Evolutionary conservation across 176 grass and related monocot species (phyloP).

Genomic region (Bothriochloa decipiens): DNA sequence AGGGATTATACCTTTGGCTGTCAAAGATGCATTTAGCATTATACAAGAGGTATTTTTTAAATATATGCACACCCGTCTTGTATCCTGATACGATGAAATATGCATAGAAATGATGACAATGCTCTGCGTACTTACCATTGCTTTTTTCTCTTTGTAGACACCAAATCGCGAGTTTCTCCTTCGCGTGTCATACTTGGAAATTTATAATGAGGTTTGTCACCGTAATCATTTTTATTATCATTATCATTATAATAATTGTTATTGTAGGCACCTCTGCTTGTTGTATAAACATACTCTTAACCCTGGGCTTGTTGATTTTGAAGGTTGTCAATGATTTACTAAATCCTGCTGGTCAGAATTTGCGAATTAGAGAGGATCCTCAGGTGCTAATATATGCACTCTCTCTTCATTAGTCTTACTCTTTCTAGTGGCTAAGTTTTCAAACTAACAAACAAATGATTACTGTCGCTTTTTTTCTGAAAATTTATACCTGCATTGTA

Average conservation of each 20-base stretch:
- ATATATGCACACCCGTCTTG: slow-evolving; percentile 2
- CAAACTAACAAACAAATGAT: slow-evolving; percentile 32
- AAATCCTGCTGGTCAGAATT: slow-evolving; percentile 95
- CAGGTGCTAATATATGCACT: slow-evolving; percentile 65
- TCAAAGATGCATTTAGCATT: slow-evolving; percentile 99
- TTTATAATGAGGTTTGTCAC: slow-evolving; percentile 95
- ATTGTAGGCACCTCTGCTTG: slow-evolving; percentile 23
- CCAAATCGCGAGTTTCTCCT: slow-evolving; percentile 96
- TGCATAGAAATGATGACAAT: not conserved
- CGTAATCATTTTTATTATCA: slow-evolving; percentile 17
- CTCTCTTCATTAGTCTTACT: slow-evolving; percentile 32
- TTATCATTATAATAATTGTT: slow-evolving; percentile 36
- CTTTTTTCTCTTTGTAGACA: slow-evolving; percentile 61
- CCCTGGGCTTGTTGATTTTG: slow-evolving; percentile 25
- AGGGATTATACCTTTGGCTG: slow-evolving; percentile 99
- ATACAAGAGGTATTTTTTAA: slow-evolving; percentile 90
- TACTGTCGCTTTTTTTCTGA: not conserved
- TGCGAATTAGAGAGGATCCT: slow-evolving; percentile 94
- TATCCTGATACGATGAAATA: not conserved
- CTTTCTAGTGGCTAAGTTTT: slow-evolving; percentile 19
- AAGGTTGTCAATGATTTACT: slow-evolving; percentile 99
- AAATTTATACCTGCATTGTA: slow-evolving; percentile 3
- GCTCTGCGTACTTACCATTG: slow-evolving; percentile 20
- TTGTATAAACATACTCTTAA: not conserved
- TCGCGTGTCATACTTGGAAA: slow-evolving; percentile 99